Conservation (phyloP, 805 yeast genomes). For the Candida suzukii region DNA sequence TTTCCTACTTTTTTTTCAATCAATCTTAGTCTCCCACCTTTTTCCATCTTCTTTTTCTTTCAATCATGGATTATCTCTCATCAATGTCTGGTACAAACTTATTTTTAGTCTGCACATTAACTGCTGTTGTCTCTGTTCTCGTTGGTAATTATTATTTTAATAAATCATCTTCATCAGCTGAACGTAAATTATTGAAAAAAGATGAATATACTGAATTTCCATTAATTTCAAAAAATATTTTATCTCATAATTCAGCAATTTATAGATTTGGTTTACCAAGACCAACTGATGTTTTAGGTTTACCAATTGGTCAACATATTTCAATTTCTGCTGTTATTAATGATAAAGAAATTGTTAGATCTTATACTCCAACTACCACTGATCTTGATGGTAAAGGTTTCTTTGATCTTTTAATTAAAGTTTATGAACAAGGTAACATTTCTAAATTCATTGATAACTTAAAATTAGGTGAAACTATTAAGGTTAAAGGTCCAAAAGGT, state of each 20-base stretch:
- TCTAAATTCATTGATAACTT: conserved; percentile 67
- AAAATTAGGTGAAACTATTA: conserved; percentile 71
- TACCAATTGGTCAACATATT: conserved; percentile 94
- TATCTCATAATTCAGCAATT: conserved; percentile 75
- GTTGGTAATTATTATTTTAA: conserved; percentile 11
- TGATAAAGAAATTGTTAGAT: conserved; percentile 76
- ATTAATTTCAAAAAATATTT: conserved; percentile 63
- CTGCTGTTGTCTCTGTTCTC: conserved; percentile 16
- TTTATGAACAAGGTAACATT: conserved; percentile 80
- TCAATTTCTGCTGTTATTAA: conserved; percentile 67
- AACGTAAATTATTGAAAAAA: conserved; percentile 50
- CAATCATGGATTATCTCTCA: background rate
- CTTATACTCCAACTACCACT: conserved; percentile 85
- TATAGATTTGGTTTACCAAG: conserved; percentile 81
- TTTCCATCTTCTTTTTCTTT: background rate
- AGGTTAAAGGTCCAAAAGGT: conserved; percentile 88
- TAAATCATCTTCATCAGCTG: conserved; percentile 9
- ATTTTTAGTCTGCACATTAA: conserved; percentile 10
- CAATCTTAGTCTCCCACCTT: no score
- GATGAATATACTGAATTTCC: conserved; percentile 74
- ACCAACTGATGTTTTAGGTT: conserved; percentile 66
- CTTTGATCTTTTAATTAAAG: conserved; percentile 80
- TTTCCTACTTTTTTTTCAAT: background rate
- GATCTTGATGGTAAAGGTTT: conserved; percentile 68
- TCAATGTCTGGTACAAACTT: conserved; percentile 1